Evolutionary conservation across 805 yeast species (phyloP).

Genomic region (Kuraishia cidri): DNA sequence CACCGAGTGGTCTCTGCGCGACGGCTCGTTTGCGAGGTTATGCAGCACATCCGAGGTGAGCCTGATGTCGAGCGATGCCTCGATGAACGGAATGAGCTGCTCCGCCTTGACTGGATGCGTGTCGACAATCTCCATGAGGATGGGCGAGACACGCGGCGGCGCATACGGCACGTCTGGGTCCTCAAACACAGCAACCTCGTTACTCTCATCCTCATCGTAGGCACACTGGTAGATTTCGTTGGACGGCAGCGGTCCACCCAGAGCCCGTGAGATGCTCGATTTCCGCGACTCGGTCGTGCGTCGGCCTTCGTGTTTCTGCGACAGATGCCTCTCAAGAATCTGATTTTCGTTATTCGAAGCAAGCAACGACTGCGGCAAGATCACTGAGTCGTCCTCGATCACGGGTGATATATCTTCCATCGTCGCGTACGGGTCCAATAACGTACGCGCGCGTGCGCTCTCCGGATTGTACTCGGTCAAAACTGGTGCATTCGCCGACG

Average conservation of each 20-base stretch:
- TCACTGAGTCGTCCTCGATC: neutral
- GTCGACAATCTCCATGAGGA: conserved; percentile 61
- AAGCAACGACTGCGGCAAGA: neutral
- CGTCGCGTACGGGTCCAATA: conserved; percentile 39
- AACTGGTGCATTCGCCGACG: conserved; percentile 46
- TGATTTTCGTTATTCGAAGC: neutral
- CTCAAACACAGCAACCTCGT: too few species aligned
- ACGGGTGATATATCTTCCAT: conserved; percentile 18
- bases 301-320: neutral
- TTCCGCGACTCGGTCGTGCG: conserved; percentile 4
- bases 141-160: conserved; percentile 50
- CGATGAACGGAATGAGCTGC: conserved; percentile 67
- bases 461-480: conserved; percentile 45
- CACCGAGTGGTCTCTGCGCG: conserved; percentile 51
- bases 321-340: neutral
- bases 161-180: conserved; percentile 15
- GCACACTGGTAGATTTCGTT: conserved; percentile 9
- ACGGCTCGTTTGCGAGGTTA: conserved; percentile 57
- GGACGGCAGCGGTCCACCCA: conserved; percentile 8
- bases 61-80: conserved; percentile 57
- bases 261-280: conserved; percentile 1
- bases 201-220: conserved; percentile 2
- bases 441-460: conserved; percentile 24
- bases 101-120: conserved; percentile 65
- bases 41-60: conserved; percentile 49